phyloP scores from a whole-genome alignment of 139 green algal species.

The Mesotaenium endlicherianum region DNA sequence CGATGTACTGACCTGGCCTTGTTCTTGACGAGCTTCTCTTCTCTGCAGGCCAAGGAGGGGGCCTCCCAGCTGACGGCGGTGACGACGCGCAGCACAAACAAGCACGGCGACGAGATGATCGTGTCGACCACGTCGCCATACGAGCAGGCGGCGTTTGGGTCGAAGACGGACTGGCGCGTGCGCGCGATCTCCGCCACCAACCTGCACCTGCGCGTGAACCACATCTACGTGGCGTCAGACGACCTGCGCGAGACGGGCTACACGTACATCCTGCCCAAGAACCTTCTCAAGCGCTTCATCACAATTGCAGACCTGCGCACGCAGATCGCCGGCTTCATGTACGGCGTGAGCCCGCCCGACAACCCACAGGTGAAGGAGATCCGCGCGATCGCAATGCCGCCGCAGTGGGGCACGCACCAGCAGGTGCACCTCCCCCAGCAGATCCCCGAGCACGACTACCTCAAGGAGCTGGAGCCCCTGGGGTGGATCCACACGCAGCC shows the following conservation, averaged over 20 bases:
- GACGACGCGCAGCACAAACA: slow-evolving; percentile 92
- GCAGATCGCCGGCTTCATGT: slow-evolving; percentile 85
- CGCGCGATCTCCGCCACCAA: slow-evolving; percentile 94
- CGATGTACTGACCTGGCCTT: background rate
- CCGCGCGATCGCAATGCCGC: slow-evolving; percentile 89
- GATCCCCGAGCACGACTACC: slow-evolving; percentile 94
- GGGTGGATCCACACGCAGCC: slow-evolving; percentile 99
- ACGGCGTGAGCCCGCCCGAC: slow-evolving; percentile 91
- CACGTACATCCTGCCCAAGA: slow-evolving; percentile 99
- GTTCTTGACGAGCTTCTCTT: background rate
- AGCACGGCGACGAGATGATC: slow-evolving; percentile 95
- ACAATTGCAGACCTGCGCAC: slow-evolving; percentile 95
- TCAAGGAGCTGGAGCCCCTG: slow-evolving; percentile 94
- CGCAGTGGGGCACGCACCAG: slow-evolving; percentile 96
- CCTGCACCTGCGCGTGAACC: slow-evolving; percentile 96
- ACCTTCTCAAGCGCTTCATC: slow-evolving; percentile 99
- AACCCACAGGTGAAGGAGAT: slow-evolving; percentile 97
- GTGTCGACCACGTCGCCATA: slow-evolving; percentile 97
- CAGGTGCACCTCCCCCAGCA: slow-evolving; percentile 80
- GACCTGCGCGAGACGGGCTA: slow-evolving; percentile 84
- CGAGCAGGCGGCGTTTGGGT: slow-evolving; percentile 90
- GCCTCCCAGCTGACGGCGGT: slow-evolving; percentile 79
- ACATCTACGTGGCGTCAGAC: slow-evolving; percentile 99
- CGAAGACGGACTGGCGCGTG: slow-evolving; percentile 98
- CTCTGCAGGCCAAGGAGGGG: slow-evolving; percentile 50